phyloP scores from a whole-genome alignment of 2,329 filamentous ascomycete genomes.

The Alternaria sp. region DNA sequence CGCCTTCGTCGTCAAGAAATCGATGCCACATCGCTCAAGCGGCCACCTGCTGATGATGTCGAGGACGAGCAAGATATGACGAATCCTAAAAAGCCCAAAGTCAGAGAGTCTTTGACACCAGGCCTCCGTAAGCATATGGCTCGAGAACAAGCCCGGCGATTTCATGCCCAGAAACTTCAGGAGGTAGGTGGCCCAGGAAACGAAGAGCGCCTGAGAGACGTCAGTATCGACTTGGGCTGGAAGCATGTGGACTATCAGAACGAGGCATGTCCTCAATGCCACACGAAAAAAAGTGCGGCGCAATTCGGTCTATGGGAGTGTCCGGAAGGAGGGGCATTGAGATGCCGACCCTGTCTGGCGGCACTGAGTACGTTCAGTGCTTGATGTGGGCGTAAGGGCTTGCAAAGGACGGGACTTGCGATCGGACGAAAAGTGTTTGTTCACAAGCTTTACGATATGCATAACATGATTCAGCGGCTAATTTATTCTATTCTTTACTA shows the following conservation, averaged over 20 bases:
- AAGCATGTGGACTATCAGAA: too few species aligned
- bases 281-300: not conserved
- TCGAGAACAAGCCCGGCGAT: not conserved
- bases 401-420: accelerated
- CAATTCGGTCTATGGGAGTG: not conserved
- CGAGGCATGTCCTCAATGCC: not conserved
- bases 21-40: not conserved
- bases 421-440: not conserved
- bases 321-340: not conserved
- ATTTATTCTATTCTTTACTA: too few species aligned
- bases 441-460: too few species aligned
- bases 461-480: too few species aligned
- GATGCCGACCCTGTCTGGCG: not conserved
- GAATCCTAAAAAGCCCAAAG: too few species aligned
- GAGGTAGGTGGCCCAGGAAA: not conserved
- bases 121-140: not conserved
- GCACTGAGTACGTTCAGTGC: not conserved
- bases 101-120: too few species aligned
- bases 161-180: not conserved
- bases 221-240: not conserved
- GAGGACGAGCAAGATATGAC: too few species aligned
- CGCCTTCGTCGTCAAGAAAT: not conserved
- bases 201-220: not conserved
- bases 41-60: not conserved
- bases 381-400: accelerated